These are phyloP conservation scores for Candida railenensis DNA, from an alignment of 805 yeast genomes.

Conservation along the genomic window DNA sequence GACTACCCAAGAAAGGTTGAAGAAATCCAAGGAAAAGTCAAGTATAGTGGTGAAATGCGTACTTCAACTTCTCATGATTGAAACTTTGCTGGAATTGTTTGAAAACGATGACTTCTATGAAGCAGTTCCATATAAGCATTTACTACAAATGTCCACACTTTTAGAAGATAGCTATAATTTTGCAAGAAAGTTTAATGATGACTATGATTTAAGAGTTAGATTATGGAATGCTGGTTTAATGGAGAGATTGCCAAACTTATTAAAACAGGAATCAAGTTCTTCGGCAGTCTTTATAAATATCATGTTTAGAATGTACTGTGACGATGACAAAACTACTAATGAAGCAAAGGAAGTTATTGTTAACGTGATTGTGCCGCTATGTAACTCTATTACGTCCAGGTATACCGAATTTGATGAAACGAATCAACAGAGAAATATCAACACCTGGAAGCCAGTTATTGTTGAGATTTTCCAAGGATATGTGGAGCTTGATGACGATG, in stretches of 20 bases:
- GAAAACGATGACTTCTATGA: conserved; percentile 68
- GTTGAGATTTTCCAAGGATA: conserved; percentile 84
- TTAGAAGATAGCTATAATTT: conserved; percentile 73
- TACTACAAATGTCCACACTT: conserved; percentile 58
- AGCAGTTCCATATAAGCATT: conserved; percentile 62
- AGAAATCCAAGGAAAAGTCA: conserved; percentile 57
- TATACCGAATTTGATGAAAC: conserved; percentile 72
- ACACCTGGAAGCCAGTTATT: conserved; percentile 90
- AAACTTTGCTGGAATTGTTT: conserved; percentile 76
- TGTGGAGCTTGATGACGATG: conserved; percentile 70
- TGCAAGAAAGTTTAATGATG: conserved; percentile 84
- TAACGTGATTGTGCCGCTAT: conserved; percentile 58
- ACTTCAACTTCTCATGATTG: conserved; percentile 84
- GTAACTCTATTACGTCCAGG: conserved; percentile 67
- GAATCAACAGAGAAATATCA: conserved; percentile 75
- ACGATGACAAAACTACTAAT: conserved; percentile 48
- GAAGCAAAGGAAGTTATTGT: conserved; percentile 52
- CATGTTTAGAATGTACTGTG: conserved; percentile 76
- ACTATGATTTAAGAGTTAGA: conserved; percentile 82
- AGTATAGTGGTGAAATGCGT: conserved; percentile 90
- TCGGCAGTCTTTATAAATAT: conserved; percentile 84
- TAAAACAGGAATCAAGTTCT: conserved; percentile 88
- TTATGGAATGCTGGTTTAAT: conserved; percentile 90
- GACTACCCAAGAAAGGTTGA: conserved; percentile 36
- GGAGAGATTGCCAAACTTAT: conserved; percentile 85